phyloP scores from a whole-genome alignment of 208 protist species.

The Zelonia costaricensis region DNA sequence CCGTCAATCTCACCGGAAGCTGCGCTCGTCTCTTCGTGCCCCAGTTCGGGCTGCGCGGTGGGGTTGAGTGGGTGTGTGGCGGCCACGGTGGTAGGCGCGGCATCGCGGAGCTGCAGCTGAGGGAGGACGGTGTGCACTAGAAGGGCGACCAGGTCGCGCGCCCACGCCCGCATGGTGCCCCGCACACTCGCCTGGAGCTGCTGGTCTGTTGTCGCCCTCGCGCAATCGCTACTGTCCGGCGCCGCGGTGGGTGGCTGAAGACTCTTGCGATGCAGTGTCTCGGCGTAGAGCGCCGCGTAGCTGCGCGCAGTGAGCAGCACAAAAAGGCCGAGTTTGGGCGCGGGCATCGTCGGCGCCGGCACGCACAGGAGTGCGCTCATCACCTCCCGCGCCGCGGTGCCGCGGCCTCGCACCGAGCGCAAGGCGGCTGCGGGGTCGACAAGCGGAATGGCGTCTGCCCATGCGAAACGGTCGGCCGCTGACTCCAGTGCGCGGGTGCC shows the following conservation, averaged over 20 bases:
- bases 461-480: background rate
- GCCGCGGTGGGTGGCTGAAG: background rate
- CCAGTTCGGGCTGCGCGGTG: no score
- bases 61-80: slow-evolving; percentile 2
- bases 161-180: slow-evolving; percentile 48
- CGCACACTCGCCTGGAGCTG: background rate
- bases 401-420: background rate
- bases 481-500: slow-evolving; percentile 9
- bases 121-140: slow-evolving; percentile 23
- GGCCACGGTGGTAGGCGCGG: slow-evolving; percentile 11
- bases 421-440: background rate
- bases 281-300: slow-evolving; percentile 9
- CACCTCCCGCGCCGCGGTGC: slow-evolving; percentile 7
- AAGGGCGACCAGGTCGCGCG: slow-evolving; percentile 25
- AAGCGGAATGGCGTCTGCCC: background rate
- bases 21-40: no score
- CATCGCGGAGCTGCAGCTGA: slow-evolving; percentile 19
- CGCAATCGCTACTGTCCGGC: background rate
- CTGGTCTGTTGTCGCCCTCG: no score
- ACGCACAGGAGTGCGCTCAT: slow-evolving; percentile 17
- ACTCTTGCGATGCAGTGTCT: slow-evolving; percentile 16
- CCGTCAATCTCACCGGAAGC: no score
- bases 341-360: slow-evolving; percentile 6
- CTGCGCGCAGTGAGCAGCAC: slow-evolving; percentile 10
- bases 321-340: slow-evolving; percentile 17